phyloP scores from a whole-genome alignment of 805 yeast species.

The Candida yuanshanica region DNA sequence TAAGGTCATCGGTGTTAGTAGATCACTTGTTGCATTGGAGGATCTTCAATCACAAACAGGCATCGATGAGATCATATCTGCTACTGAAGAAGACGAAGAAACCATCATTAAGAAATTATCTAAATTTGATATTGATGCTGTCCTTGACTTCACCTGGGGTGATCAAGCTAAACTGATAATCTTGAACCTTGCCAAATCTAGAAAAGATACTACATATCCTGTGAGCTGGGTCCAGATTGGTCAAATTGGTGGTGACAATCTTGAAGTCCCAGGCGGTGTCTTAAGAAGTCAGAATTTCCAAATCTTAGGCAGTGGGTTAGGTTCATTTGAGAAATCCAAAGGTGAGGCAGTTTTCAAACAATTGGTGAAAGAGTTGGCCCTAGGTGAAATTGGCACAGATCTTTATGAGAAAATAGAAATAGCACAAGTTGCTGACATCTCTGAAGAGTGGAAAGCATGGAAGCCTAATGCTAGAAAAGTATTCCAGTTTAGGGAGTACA shows the following conservation, averaged over 20 bases:
- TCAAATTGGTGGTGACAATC: slow-evolving; percentile 8
- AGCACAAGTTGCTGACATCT: slow-evolving; percentile 2
- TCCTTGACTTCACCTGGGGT: slow-evolving; percentile 11
- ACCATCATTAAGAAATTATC: background rate
- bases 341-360: background rate
- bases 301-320: slow-evolving; percentile 10
- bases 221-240: slow-evolving; percentile 11
- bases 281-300: slow-evolving; percentile 6
- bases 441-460: slow-evolving; percentile 7
- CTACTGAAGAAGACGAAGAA: background rate
- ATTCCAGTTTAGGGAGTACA: slow-evolving; percentile 1
- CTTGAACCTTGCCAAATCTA: background rate
- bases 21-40: slow-evolving; percentile 1
- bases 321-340: slow-evolving; percentile 4
- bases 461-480: slow-evolving; percentile 4
- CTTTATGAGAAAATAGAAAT: background rate
- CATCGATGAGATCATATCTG: slow-evolving; percentile 1
- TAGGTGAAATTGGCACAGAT: slow-evolving; percentile 1
- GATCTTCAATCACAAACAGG: background rate
- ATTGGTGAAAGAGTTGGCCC: slow-evolving; percentile 1
- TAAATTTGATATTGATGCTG: slow-evolving; percentile 5
- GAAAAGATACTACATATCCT: background rate
- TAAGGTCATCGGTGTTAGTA: slow-evolving; percentile 7
- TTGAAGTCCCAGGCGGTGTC: slow-evolving; percentile 4
- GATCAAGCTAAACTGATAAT: slow-evolving; percentile 1